A percentile compares a stretch with the other conserved stretches of the same genome.
Conservation (phyloP, 805 yeast genomes). For the Teunomyces pallodes region DNA sequence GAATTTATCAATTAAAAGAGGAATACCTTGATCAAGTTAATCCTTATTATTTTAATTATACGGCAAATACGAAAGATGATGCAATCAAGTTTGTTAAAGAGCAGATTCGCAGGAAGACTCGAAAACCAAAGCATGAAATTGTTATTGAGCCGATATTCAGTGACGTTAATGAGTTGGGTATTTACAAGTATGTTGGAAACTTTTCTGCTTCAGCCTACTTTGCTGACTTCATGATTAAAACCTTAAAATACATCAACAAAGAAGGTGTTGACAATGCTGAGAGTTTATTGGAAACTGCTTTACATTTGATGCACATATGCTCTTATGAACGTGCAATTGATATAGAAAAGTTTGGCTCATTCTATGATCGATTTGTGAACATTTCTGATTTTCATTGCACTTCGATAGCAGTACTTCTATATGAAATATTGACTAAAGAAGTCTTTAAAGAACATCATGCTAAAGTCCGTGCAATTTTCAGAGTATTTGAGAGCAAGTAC, state of each 20-base stretch:
- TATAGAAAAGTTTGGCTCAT: conserved; percentile 26
- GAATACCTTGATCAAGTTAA: conserved; percentile 32
- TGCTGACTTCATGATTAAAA: conserved; percentile 49
- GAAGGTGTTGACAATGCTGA: conserved; percentile 48
- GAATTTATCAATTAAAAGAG: conserved; percentile 37
- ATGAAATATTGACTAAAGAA: conserved; percentile 39
- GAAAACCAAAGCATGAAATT: conserved; percentile 43
- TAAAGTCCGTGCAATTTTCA: conserved; percentile 56
- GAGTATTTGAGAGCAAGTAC: conserved; percentile 25
- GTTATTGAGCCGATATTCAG: conserved; percentile 56
- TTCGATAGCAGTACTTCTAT: conserved; percentile 39
- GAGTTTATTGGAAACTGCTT: conserved; percentile 51
- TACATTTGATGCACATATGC: conserved; percentile 70
- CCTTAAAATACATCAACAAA: conserved; percentile 39
- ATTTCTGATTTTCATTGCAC: conserved; percentile 28
- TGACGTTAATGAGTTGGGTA: conserved; percentile 27
- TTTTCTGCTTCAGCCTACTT: conserved; percentile 56
- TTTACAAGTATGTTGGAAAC: conserved; percentile 45
- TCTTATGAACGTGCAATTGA: conserved; percentile 32
- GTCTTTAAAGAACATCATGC: conserved; percentile 45
- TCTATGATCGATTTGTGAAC: conserved; percentile 27
- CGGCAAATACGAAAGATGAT: conserved; percentile 78
- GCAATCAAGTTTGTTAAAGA: conserved; percentile 65
- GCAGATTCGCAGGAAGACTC: conserved; percentile 38
- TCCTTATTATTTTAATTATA: conserved; percentile 78